Conservation (phyloP, 2,329 filamentous ascomycete genomes). For the Hypoxylon sp. region DNA sequence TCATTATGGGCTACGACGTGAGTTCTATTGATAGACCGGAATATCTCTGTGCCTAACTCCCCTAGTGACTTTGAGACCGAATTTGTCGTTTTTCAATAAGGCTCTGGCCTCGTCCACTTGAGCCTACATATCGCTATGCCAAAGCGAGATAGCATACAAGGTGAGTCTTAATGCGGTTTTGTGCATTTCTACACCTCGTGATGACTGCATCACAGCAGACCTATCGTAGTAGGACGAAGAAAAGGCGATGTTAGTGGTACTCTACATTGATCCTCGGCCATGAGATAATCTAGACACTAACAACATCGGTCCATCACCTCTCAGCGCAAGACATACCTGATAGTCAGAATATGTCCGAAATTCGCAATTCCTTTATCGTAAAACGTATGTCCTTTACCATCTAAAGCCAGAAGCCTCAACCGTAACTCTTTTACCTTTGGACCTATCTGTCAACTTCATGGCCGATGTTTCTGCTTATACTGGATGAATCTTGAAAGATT, state of each 20-base stretch:
- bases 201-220: slow-evolving; percentile 36
- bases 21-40: slow-evolving; percentile 56
- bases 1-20: slow-evolving; percentile 48
- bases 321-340: not conserved
- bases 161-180: slow-evolving; percentile 37
- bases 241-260: not conserved
- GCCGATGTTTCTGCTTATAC: slow-evolving; percentile 74
- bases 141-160: slow-evolving; percentile 20
- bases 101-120: slow-evolving; percentile 13
- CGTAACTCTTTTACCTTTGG: slow-evolving; percentile 2
- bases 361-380: slow-evolving; percentile 26
- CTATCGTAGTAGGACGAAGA: slow-evolving; percentile 15
- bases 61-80: slow-evolving; percentile 50
- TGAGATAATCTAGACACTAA: not conserved
- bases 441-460: slow-evolving; percentile 44
- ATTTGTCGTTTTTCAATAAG: slow-evolving; percentile 17
- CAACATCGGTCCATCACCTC: not conserved
- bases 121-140: slow-evolving; percentile 6
- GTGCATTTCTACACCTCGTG: slow-evolving; percentile 23
- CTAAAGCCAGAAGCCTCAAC: not conserved
- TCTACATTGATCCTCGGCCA: slow-evolving; percentile 1
- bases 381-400: slow-evolving; percentile 16
- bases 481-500: slow-evolving; percentile 74
- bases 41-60: slow-evolving; percentile 55
- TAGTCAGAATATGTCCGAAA: not conserved